Evolutionary conservation across 2,329 filamentous ascomycete species (phyloP), one percentile per base, ranked within the genome.

Genomic region (Monosporascus sp.): DNA sequence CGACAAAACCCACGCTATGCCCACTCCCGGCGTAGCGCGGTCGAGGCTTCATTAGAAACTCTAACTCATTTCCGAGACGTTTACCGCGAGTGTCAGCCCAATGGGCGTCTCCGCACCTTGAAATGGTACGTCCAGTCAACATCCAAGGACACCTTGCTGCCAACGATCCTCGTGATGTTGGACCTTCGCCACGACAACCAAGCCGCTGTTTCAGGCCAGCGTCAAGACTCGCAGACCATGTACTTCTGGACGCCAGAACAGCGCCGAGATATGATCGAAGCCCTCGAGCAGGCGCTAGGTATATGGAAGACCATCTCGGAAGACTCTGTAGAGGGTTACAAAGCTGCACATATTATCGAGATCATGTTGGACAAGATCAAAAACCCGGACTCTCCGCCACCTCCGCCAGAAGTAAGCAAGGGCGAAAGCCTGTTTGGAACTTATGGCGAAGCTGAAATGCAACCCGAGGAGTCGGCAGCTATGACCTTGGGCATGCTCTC

Each of bases 261-360:
- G 66, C 81, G 87, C 9, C 77, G 83, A 31, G 88, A 89, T 60
- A 95, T 97, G 89, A 77, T 94, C 31, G 72, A 77, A 22, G 82
- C 85, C 1, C 79, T 97, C 3, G 86, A 92, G 65, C 80, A 79
- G 18, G 88, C 88, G 8, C 81, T 83, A 46, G 77, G 80, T 18
- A 94, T 97, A 52, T 97, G 92, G 91, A 85, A 87, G 48, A 83
- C 83, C 9, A 76, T 91, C 11, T 82, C 85, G 3, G 87, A 94
- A 51, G 78, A 85, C 24, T 94, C 88, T 1, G 87, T 97, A 73
- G 93, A 97, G 61, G 90, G 92, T 0, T 92, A 86, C 74, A 97
- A 97, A 72, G 93, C 90, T 1, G 84, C 84, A 41, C 84, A 83
- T 43, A 80, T 93, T 24, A 76, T 97, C n/a, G 85, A 85, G 22